Conservation (phyloP, 139 green algal species). For the Chlamydomonas incerta region DNA sequence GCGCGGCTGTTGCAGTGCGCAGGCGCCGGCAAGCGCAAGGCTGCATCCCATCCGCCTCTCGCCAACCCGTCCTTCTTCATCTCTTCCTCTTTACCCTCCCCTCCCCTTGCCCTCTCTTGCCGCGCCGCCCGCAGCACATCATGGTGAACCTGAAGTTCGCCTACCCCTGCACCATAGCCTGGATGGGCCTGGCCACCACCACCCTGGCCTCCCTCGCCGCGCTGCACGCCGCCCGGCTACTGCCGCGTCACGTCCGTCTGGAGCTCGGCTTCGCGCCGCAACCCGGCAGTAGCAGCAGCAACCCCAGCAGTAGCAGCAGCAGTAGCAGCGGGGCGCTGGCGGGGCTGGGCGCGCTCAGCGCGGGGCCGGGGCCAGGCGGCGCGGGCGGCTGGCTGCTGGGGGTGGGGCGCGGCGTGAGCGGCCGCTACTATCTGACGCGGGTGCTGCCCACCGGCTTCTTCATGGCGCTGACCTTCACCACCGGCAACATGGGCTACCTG, state of each 20-base stretch:
- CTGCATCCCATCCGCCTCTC: no score
- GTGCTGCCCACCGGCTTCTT: slow-evolving; percentile 58
- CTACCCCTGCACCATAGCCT: slow-evolving; percentile 55
- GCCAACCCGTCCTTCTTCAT: no score
- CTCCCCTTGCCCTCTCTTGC: no score
- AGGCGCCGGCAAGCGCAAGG: no score
- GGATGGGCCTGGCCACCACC: slow-evolving; percentile 49
- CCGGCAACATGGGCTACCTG: slow-evolving; percentile 90
- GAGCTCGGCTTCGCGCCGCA: no score
- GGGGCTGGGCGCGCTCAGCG: neutral
- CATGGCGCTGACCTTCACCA: slow-evolving; percentile 56
- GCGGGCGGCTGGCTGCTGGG: neutral
- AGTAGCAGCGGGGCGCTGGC: neutral
- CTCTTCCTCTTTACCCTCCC: neutral
- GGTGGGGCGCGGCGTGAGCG: neutral
- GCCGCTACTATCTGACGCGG: slow-evolving; percentile 42
- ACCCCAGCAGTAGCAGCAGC: neutral
- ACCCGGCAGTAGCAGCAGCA: no score
- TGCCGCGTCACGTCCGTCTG: neutral
- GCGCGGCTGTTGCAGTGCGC: no score
- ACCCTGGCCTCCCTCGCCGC: slow-evolving; percentile 4
- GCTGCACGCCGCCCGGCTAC: neutral
- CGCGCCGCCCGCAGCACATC: slow-evolving; percentile 44
- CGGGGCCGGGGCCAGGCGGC: neutral
- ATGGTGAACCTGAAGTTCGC: slow-evolving; percentile 52